A percentile compares a stretch with the other conserved stretches of the same genome.
Evolutionary conservation across 345 rosid species (phyloP).

Genomic region (Anastatica hierochuntica): DNA sequence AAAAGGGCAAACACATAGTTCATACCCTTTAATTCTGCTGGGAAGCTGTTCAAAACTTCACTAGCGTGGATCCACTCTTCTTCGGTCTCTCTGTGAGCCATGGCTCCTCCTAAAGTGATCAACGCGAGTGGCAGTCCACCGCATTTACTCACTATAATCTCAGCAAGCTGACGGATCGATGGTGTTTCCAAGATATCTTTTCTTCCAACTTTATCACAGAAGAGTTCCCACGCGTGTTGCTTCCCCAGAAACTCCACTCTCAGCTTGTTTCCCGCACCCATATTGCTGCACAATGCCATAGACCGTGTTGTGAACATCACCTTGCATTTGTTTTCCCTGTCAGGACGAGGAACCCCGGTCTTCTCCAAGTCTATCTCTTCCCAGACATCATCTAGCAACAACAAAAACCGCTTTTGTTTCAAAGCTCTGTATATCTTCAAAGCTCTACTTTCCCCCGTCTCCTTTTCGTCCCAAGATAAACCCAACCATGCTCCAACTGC

Average conservation of each 20-base stretch:
- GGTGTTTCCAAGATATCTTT: conserved; percentile 21
- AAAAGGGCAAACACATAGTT: conserved; percentile 34
- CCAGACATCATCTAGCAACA: conserved; percentile 40
- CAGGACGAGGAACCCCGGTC: conserved; percentile 34
- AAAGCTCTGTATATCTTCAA: conserved; percentile 17
- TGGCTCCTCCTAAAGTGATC: conserved; percentile 35
- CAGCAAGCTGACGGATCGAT: conserved; percentile 20
- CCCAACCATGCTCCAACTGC: conserved; percentile 28
- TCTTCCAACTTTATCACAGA: conserved; percentile 18
- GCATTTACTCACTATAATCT: conserved; percentile 33
- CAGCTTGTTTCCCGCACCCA: conserved; percentile 16
- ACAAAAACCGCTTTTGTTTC: conserved; percentile 25
- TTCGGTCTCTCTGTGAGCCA: conserved; percentile 37
- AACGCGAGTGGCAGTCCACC: conserved; percentile 43
- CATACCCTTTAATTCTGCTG: conserved; percentile 36
- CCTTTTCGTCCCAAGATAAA: conserved; percentile 31
- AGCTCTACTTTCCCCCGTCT: conserved; percentile 28
- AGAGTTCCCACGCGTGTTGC: conserved; percentile 23
- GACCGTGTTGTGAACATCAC: conserved; percentile 30
- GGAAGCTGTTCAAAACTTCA: conserved; percentile 26
- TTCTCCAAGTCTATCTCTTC: conserved; percentile 31
- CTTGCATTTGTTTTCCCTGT: conserved; percentile 24
- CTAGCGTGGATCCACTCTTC: conserved; percentile 38
- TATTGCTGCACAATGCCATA: conserved; percentile 16
- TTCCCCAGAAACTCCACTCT: conserved; percentile 21